Conservation (phyloP, 208 protist species). For the Acanthamoeba pearcei region DNA sequence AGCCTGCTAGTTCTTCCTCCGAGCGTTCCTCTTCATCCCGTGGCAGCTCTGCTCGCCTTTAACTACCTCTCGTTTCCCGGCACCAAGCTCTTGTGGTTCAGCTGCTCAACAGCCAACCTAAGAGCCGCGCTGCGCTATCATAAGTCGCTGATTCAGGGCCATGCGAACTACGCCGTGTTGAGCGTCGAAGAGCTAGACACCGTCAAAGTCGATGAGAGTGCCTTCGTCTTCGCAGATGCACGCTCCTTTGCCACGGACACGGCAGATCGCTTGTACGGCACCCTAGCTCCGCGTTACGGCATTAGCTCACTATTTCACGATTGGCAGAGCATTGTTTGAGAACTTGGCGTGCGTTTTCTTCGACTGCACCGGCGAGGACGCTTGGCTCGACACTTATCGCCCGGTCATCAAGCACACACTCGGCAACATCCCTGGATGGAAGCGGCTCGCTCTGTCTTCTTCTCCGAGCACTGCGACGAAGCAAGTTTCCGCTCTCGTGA, state of each 20-base stretch:
- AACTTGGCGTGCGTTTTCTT: neutral
- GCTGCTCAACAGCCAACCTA: neutral
- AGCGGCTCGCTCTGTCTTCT: neutral
- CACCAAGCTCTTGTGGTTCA: constrained; percentile 28
- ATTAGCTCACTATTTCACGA: neutral
- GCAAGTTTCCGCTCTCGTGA: neutral
- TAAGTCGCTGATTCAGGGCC: neutral
- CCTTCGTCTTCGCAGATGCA: constrained; percentile 12
- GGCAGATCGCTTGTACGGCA: neutral
- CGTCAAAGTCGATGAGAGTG: neutral
- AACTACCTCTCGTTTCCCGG: constrained; percentile 56
- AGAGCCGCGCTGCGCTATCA: neutral
- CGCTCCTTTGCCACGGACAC: neutral
- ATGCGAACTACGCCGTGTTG: neutral
- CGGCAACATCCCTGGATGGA: neutral
- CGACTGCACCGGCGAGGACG: neutral
- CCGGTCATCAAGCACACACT: neutral
- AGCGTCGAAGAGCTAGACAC: neutral
- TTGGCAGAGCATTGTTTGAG: neutral
- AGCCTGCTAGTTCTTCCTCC: constrained; percentile 28
- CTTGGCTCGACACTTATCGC: neutral
- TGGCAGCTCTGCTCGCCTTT: neutral
- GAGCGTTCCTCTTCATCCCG: neutral
- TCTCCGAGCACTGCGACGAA: neutral
- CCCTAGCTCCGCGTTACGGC: neutral